phyloP scores from a whole-genome alignment of 2,329 filamentous ascomycete genomes.

The Calonectria pseudoreteaudii region DNA sequence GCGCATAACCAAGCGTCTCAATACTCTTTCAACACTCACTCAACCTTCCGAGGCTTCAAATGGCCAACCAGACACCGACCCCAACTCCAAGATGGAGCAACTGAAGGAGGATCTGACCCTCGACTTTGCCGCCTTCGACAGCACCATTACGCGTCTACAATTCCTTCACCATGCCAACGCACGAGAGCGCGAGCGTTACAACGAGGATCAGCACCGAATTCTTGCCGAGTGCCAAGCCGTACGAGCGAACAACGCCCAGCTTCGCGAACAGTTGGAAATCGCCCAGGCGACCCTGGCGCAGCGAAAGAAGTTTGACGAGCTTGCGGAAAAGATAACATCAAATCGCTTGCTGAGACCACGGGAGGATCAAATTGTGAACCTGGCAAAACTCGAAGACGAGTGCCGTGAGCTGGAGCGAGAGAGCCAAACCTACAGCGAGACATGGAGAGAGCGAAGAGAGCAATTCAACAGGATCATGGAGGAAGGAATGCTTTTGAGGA shows the following conservation, averaged over 20 bases:
- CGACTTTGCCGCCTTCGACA: slow-evolving; percentile 90
- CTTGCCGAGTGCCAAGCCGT: slow-evolving; percentile 82
- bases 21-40: slow-evolving; percentile 73
- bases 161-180: slow-evolving; percentile 87
- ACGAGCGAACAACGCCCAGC: slow-evolving; percentile 76
- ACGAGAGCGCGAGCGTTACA: slow-evolving; percentile 86
- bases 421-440: slow-evolving; percentile 82
- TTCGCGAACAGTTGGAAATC: slow-evolving; percentile 81
- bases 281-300: slow-evolving; percentile 80
- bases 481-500: slow-evolving; percentile 86
- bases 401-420: slow-evolving; percentile 89
- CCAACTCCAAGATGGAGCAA: slow-evolving; percentile 67
- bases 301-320: slow-evolving; percentile 87
- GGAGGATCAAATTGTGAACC: slow-evolving; percentile 83
- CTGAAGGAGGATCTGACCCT: slow-evolving; percentile 87
- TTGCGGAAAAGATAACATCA: slow-evolving; percentile 87
- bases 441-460: slow-evolving; percentile 85
- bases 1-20: slow-evolving; percentile 84
- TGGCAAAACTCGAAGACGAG: slow-evolving; percentile 87
- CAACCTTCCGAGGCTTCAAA: slow-evolving; percentile 47
- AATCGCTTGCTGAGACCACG: slow-evolving; percentile 83
- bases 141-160: slow-evolving; percentile 87
- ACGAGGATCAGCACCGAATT: slow-evolving; percentile 82
- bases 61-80: slow-evolving; percentile 55
- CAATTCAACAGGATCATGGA: slow-evolving; percentile 92